Conservation (phyloP, 2,329 filamentous ascomycete genomes). For the Ceratocystis ficicola region DNA sequence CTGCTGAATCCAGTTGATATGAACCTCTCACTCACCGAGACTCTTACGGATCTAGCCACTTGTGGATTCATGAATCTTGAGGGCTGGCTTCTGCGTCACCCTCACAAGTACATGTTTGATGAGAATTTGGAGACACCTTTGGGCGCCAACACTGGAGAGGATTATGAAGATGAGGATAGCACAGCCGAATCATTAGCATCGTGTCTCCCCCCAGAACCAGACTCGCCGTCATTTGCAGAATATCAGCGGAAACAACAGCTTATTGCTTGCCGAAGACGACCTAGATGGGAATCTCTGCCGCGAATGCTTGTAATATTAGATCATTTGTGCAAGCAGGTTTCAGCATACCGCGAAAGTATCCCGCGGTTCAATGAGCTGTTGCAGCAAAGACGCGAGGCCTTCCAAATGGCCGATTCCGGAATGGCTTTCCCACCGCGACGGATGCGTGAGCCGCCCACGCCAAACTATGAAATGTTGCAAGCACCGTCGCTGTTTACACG, state of each 20-base stretch:
- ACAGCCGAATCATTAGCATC: conserved; percentile 10
- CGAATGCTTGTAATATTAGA: conserved; percentile 48
- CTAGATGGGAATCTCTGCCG: conserved; percentile 43
- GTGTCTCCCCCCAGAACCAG: conserved; percentile 33
- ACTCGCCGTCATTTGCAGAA: conserved; percentile 33
- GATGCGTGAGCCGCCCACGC: conserved; percentile 22
- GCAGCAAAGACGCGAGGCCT: conserved; percentile 51
- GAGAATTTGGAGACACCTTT: neutral
- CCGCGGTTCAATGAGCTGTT: conserved; percentile 63
- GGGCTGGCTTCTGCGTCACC: conserved; percentile 75
- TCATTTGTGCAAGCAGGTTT: conserved; percentile 49
- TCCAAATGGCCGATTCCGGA: conserved; percentile 46
- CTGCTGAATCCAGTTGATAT: conserved; percentile 85
- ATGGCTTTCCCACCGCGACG: conserved; percentile 29
- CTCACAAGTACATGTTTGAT: conserved; percentile 48
- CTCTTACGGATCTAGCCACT: conserved; percentile 66
- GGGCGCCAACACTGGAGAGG: conserved; percentile 32
- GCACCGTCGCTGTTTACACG: conserved; percentile 27
- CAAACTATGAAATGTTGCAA: conserved; percentile 22
- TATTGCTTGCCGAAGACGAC: conserved; percentile 38
- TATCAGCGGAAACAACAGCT: conserved; percentile 26
- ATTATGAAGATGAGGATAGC: conserved; percentile 33
- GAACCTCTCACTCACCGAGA: conserved; percentile 77
- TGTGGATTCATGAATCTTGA: conserved; percentile 79
- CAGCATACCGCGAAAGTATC: conserved; percentile 49